These are phyloP conservation scores for Trypanosoma mega DNA, from an alignment of 208 protist species.

Conservation along the genomic window DNA sequence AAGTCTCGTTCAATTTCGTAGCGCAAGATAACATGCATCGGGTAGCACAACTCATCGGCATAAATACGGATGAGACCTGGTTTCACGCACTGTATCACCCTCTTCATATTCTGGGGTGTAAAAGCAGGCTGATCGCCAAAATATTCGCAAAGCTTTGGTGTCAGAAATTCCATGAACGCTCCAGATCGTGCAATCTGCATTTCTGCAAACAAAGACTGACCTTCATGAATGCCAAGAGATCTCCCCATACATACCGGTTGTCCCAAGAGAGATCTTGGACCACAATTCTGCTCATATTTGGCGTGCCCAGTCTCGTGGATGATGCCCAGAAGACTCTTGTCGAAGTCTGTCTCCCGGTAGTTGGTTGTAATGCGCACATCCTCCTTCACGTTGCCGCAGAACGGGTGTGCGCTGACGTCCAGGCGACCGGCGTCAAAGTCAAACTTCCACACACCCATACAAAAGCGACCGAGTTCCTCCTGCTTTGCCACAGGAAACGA, in stretches of 20 bases:
- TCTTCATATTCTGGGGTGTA: constrained; percentile 50
- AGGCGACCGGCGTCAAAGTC: constrained; percentile 81
- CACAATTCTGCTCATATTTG: constrained; percentile 88
- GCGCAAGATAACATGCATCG: constrained; percentile 87
- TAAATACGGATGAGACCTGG: constrained; percentile 81
- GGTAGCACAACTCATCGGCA: constrained; percentile 91
- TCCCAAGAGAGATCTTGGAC: constrained; percentile 48
- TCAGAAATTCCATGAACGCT: constrained; percentile 58
- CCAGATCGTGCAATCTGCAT: constrained; percentile 57
- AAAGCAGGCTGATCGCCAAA: constrained; percentile 61
- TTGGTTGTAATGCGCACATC: constrained; percentile 88
- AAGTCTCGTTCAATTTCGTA: constrained; percentile 89
- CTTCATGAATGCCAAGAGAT: constrained; percentile 86
- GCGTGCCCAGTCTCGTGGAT: constrained; percentile 90
- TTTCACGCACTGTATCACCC: constrained; percentile 44
- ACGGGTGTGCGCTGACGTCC: constrained; percentile 88
- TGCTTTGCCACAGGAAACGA: constrained; percentile 59
- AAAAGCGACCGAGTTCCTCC: constrained; percentile 44
- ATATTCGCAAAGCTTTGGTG: constrained; percentile 39
- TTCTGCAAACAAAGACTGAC: constrained; percentile 90
- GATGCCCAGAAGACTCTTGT: constrained; percentile 54
- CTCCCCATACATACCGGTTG: constrained; percentile 69
- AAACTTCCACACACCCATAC: constrained; percentile 73
- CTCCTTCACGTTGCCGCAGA: constrained; percentile 74
- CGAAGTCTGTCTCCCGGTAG: constrained; percentile 59